These are phyloP conservation scores for Brassica nigra DNA, from an alignment of 345 rosid species.

Conservation along the genomic window DNA sequence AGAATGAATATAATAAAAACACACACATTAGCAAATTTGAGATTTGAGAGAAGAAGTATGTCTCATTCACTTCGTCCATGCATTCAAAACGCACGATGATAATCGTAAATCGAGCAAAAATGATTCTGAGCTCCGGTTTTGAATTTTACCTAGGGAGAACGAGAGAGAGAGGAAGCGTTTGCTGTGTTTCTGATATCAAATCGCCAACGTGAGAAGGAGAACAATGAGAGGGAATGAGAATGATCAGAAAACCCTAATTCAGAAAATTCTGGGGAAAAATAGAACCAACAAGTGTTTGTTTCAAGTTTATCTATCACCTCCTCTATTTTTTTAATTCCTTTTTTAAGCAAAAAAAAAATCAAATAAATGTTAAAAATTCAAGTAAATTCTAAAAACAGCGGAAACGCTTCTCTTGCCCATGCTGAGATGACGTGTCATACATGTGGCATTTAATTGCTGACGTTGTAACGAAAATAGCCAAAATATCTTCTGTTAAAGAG, in stretches of 20 bases:
- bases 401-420: slow-evolving; percentile 9
- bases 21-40: not conserved
- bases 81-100: slow-evolving; percentile 3
- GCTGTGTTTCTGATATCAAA: not conserved
- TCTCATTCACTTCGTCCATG: slow-evolving; percentile 4
- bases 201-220: slow-evolving; percentile 20
- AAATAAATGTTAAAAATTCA: not conserved
- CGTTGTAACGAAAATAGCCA: not conserved
- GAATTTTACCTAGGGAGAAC: slow-evolving; percentile 33
- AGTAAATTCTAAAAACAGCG: slow-evolving; percentile 21
- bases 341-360: not conserved
- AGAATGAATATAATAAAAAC: not conserved
- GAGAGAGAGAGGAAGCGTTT: not conserved
- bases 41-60: not conserved
- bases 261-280: slow-evolving; percentile 10
- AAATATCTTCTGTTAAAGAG: too few species aligned
- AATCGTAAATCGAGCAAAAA: not conserved
- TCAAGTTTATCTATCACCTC: slow-evolving; percentile 29
- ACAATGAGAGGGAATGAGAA: not conserved
- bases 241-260: slow-evolving; percentile 45
- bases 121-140: slow-evolving; percentile 6
- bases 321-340: not conserved
- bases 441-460: slow-evolving; percentile 18
- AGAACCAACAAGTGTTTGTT: slow-evolving; percentile 12
- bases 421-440: slow-evolving; percentile 26